Base-by-base conservation (phyloP, 2,329 filamentous ascomycete genomes). In the Scedosporium aurantiacum region DNA sequence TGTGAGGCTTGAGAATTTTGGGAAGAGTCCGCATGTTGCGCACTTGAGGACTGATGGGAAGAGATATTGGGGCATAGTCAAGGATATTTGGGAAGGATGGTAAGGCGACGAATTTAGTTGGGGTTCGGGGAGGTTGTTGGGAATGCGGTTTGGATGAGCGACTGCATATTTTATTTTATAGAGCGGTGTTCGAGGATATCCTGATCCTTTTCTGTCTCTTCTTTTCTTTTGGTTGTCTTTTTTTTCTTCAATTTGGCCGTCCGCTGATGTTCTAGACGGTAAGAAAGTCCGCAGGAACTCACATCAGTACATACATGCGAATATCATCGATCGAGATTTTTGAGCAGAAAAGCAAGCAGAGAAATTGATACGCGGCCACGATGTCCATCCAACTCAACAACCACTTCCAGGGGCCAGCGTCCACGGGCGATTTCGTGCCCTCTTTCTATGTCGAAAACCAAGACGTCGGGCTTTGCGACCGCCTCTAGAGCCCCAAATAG, bases 41-140 rank as follows among this genome's bases (percentile, higher is more conserved):
- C 63, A 65, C 55, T 12, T 63, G 28, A 62, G 63, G 60, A 60
- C 63, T 16, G 62, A 66, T 40, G 57, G 61, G 57, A 52, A 40
- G 40, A 62, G 64, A 16, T 66, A 66, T 57, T 65, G 64, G 64
- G 57, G 62, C 14, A 63, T 63, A 56, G 61, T 65, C 4, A 56
- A 27, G 60, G 41, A n/a, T 16, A 16, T 57, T 12, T 61, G 60
- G 60, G 60, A 61, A 23, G 60, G 60, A 7, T 28, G 18, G 16
- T 57, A 41, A 61, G 12, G 57, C 5, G 21, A 12, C 10, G 7
- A 25, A 52, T 23, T 2, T 14, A 27, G n/a, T 5, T 21, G 47
- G 47, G 12, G 23, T 18, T 12, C 12, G 23, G 47, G 16, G 43
- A n/a, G 16, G 16, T 41, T 18, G 43, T 45, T 18, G 43, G 14